Evolutionary conservation across 202 grass and related monocot species (phyloP).

Genomic region (Cymbopogon flexuosus): DNA sequence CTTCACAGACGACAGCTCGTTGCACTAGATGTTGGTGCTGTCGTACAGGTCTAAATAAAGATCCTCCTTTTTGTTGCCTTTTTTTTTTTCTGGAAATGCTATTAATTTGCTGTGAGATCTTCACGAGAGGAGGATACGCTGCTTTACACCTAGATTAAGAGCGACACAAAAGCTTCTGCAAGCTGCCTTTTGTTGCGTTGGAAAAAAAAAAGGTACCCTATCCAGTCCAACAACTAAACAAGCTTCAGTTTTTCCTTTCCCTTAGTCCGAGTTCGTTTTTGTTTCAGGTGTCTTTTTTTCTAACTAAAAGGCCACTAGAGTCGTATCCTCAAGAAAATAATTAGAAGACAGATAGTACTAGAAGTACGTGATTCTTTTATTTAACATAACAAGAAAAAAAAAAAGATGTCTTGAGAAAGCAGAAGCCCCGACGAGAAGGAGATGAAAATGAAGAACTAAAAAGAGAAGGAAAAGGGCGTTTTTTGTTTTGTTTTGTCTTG

Average conservation of each 20-base stretch:
- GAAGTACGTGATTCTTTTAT: no score
- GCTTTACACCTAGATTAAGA: not conserved
- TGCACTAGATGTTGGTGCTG: constrained; percentile 23
- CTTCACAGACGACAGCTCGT: constrained; percentile 27
- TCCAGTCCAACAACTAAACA: not conserved
- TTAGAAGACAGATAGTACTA: not conserved
- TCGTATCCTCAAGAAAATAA: not conserved
- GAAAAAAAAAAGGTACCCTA: not conserved
- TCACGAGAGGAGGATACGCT: not conserved
- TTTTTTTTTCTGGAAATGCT: not conserved
- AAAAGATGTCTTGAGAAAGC: not conserved
- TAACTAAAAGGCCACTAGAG: not conserved
- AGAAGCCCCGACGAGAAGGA: not conserved
- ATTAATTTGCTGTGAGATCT: constrained; percentile 17
- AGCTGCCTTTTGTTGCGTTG: not conserved
- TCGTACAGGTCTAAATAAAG: constrained; percentile 33
- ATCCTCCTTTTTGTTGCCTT: not conserved
- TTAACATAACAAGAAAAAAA: no score
- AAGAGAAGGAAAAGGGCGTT: not conserved
- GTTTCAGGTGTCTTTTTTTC: not conserved
- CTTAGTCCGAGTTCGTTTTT: not conserved
- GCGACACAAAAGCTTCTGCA: not conserved
- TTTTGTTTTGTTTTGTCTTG: not conserved
- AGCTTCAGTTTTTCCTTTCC: not conserved
- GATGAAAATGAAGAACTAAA: not conserved